Conservation (phyloP, 228 moss, liverwort and hornwort species). For the Sphagnum fallax region DNA sequence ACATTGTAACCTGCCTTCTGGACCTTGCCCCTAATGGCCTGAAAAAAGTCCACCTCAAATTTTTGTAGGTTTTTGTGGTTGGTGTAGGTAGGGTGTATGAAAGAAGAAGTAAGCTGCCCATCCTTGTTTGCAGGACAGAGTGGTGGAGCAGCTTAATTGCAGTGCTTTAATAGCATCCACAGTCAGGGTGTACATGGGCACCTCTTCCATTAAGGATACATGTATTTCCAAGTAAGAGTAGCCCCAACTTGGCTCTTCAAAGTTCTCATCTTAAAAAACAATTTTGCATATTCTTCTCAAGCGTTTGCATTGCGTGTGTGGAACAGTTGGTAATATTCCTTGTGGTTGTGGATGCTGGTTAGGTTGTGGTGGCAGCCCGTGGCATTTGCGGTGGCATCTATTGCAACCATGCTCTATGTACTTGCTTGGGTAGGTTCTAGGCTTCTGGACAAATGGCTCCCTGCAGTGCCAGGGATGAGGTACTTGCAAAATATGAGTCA, state of each 20-base stretch:
- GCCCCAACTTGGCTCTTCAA: neutral
- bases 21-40: neutral
- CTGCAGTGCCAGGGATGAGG: slow-evolving; percentile 44
- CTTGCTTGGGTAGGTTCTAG: slow-evolving; percentile 55
- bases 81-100: too few species aligned
- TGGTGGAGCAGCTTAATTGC: slow-evolving; percentile 78
- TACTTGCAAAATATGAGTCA: slow-evolving; percentile 61
- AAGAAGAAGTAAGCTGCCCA: too few species aligned
- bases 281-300: neutral
- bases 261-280: neutral
- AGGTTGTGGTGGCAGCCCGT: slow-evolving; percentile 40
- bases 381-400: slow-evolving; percentile 41
- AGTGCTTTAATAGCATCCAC: slow-evolving; percentile 43
- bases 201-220: slow-evolving; percentile 14
- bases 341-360: slow-evolving; percentile 13
- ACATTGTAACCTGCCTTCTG: slow-evolving; percentile 44
- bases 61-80: neutral
- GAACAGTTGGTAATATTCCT: neutral
- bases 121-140: slow-evolving; percentile 49
- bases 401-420: slow-evolving; percentile 65
- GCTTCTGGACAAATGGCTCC: slow-evolving; percentile 53
- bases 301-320: neutral
- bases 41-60: neutral
- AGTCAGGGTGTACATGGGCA: slow-evolving; percentile 35
- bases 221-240: slow-evolving; percentile 32